These are phyloP conservation scores for Diospyros kaki DNA, from an alignment of 148 eudicot species.

Conservation along the genomic window DNA sequence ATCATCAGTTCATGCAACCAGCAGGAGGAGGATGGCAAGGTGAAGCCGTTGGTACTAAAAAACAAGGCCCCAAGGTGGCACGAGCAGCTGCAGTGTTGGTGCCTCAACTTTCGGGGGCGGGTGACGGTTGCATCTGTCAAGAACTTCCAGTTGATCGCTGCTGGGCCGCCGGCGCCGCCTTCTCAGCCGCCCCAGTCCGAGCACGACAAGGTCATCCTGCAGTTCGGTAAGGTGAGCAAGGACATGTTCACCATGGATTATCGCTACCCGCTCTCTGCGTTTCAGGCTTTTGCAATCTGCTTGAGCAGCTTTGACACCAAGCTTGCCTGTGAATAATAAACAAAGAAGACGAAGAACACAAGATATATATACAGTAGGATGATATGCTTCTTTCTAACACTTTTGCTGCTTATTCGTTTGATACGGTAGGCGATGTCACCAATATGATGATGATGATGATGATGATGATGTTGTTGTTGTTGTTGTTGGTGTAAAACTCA, in stretches of 20 bases:
- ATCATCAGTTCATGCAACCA: slow-evolving; percentile 10
- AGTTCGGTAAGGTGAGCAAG: slow-evolving; percentile 41
- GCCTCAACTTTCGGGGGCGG: slow-evolving; percentile 44
- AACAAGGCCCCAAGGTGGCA: slow-evolving; percentile 56
- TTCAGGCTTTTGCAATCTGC: slow-evolving; percentile 21
- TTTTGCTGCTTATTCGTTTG: no score
- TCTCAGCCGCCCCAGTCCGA: slow-evolving; percentile 24
- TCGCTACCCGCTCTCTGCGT: slow-evolving; percentile 24
- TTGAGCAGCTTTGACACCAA: slow-evolving; percentile 21
- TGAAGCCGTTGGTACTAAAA: slow-evolving; percentile 24
- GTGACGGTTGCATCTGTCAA: slow-evolving; percentile 50
- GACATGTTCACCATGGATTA: slow-evolving; percentile 47
- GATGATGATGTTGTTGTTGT: no score
- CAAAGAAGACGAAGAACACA: neutral
- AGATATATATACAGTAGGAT: neutral
- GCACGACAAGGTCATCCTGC: slow-evolving; percentile 28
- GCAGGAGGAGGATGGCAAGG: slow-evolving; percentile 8
- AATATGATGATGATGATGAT: no score
- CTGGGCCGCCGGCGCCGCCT: slow-evolving; percentile 4
- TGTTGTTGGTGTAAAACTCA: no score
- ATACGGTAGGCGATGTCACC: no score
- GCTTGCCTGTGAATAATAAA: slow-evolving; percentile 18
- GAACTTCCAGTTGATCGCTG: slow-evolving; percentile 40
- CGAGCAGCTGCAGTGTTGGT: slow-evolving; percentile 50
- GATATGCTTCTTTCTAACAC: no score